Percentiles rank a stretch among this genome's conserved stretches.
Evolutionary conservation across 2,329 filamentous ascomycete genomes (phyloP).

Genomic region (Fusarium pininemorale): DNA sequence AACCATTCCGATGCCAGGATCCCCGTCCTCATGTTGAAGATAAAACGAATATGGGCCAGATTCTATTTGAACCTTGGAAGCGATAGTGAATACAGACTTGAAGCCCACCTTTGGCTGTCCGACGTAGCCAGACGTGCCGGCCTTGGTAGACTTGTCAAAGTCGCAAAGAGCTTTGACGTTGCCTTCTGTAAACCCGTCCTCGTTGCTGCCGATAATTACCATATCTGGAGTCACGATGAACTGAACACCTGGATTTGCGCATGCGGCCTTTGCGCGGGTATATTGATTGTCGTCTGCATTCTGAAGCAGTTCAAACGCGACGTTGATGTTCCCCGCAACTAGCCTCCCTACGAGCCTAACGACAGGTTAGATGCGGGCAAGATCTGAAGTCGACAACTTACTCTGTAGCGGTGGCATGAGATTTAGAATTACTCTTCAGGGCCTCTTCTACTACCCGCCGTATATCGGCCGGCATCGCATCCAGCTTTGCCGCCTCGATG

Average conservation of each 20-base stretch:
- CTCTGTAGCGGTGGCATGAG: neutral
- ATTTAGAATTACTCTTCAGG: neutral
- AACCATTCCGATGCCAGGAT: neutral
- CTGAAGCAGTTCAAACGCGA: neutral
- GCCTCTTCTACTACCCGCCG: neutral
- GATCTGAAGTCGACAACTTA: fast-evolving
- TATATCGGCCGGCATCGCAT: neutral
- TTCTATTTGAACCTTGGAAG: neutral
- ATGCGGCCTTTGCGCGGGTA: neutral
- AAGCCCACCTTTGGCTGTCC: neutral
- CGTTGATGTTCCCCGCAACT: neutral
- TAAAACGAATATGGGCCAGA: neutral
- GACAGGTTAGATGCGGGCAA: fast-evolving
- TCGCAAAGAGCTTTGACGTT: neutral
- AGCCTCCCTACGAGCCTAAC: neutral
- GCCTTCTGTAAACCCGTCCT: neutral
- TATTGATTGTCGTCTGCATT: neutral
- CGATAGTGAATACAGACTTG: neutral
- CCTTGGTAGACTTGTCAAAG: neutral
- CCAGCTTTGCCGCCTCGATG: neutral
- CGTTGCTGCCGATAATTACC: neutral
- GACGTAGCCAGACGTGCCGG: neutral
- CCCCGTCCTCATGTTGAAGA: neutral
- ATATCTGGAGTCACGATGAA: neutral
- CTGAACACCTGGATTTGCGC: neutral